These are phyloP conservation scores for Starmerella potacharoeniae DNA, from an alignment of 805 yeast genomes.

Conservation along the genomic window DNA sequence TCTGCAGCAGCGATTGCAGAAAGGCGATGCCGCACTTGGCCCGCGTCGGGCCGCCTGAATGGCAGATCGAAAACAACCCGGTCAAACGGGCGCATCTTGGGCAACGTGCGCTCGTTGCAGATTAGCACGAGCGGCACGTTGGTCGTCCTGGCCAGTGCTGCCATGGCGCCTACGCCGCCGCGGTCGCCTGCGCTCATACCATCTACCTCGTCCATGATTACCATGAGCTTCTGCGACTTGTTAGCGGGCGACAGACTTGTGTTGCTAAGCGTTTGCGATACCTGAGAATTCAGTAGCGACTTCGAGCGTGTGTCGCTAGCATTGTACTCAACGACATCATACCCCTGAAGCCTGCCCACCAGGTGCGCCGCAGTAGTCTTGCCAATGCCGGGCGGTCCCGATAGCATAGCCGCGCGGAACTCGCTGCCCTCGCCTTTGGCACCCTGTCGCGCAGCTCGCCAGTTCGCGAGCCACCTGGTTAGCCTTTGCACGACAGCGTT, in stretches of 20 bases:
- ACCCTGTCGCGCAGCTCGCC: conserved; percentile 51
- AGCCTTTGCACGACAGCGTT: conserved; percentile 60
- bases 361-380: conserved; percentile 86
- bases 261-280: conserved; percentile 64
- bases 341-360: conserved; percentile 68
- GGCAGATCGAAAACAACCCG: conserved; percentile 65
- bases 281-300: conserved; percentile 51
- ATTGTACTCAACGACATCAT: conserved; percentile 71
- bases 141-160: conserved; percentile 74
- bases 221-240: conserved; percentile 50
- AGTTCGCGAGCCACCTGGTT: conserved; percentile 60
- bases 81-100: conserved; percentile 95
- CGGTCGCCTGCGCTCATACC: conserved; percentile 99
- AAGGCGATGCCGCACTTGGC: conserved; percentile 67
- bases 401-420: conserved; percentile 72
- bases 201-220: conserved; percentile 97
- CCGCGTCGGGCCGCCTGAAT: conserved; percentile 80
- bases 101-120: conserved; percentile 84
- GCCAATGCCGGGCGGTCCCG: conserved; percentile 94
- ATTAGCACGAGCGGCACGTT: conserved; percentile 83
- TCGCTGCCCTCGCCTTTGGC: conserved; percentile 54
- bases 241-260: conserved; percentile 76
- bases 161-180: conserved; percentile 94
- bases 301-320: conserved; percentile 86
- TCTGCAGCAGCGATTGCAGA: conserved; percentile 87